Conservation (phyloP, 2,329 filamentous ascomycete genomes). For the Pseudocercospora fijiensis region DNA sequence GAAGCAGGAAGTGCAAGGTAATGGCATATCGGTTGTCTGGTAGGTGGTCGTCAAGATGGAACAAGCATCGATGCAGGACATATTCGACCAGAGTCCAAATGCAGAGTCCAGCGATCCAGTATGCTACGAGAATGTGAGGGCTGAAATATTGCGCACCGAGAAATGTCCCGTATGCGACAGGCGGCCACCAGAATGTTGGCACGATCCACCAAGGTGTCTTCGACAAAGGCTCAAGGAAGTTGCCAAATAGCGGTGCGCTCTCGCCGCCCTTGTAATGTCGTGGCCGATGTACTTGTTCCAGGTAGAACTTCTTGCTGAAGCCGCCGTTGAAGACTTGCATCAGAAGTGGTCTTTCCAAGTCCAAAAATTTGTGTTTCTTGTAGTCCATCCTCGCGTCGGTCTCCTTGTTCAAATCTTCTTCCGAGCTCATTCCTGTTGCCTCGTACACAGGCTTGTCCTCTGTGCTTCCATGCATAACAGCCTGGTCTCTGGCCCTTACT, state of each 20-base stretch:
- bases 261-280: conserved; percentile 92
- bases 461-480: conserved; percentile 32
- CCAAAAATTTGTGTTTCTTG: conserved; percentile 89
- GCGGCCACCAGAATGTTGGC: conserved; percentile 81
- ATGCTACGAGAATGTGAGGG: conserved; percentile 52
- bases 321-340: conserved; percentile 84
- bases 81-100: conserved; percentile 94
- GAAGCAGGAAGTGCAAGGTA: conserved; percentile 86
- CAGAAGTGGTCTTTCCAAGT: conserved; percentile 79
- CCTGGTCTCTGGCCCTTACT: conserved; percentile 41
- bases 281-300: conserved; percentile 92
- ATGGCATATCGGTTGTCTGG: conserved; percentile 88
- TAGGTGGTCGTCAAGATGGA: conserved; percentile 90
- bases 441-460: conserved; percentile 50
- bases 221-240: conserved; percentile 96
- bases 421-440: conserved; percentile 81
- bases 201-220: conserved; percentile 94
- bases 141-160: conserved; percentile 62
- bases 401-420: conserved; percentile 80
- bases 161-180: conserved; percentile 69
- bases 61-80: conserved; percentile 80
- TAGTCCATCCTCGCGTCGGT: conserved; percentile 77
- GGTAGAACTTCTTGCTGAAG: conserved; percentile 93
- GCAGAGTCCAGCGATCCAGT: conserved; percentile 68
- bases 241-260: conserved; percentile 92